A percentile compares a stretch with the other conserved stretches of the same genome.
Evolutionary conservation across 2,329 filamentous ascomycete species (phyloP).

Genomic region (Rutstroemia sp.): DNA sequence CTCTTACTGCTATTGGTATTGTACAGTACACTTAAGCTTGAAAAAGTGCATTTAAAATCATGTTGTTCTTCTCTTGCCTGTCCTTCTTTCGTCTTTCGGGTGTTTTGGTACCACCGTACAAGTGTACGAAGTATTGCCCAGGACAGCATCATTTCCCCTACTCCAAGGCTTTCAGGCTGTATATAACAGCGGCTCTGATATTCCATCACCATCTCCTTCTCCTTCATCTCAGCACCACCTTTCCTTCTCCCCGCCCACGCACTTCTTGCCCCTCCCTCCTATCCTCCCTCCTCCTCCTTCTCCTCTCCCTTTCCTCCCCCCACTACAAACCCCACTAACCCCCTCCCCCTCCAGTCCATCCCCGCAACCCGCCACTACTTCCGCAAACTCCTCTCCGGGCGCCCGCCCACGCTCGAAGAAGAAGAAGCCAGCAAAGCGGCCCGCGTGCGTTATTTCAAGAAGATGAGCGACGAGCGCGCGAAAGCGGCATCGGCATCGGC

Average conservation of each 20-base stretch:
- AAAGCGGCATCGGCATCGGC: neutral
- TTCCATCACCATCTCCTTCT: no score
- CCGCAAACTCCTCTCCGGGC: slow-evolving; percentile 34
- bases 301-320: neutral
- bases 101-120: no score
- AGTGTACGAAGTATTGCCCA: no score
- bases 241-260: no score
- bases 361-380: slow-evolving; percentile 49
- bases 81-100: neutral
- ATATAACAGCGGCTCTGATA: no score
- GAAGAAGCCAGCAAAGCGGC: neutral
- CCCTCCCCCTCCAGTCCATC: slow-evolving; percentile 38
- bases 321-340: neutral
- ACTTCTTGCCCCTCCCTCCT: neutral
- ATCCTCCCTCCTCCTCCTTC: neutral
- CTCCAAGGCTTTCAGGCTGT: no score
- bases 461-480: neutral
- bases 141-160: no score
- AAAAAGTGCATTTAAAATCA: no score
- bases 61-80: neutral
- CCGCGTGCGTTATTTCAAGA: neutral
- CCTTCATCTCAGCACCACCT: no score
- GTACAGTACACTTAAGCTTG: neutral
- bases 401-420: neutral
- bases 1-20: neutral